Conservation (phyloP, 129 eudicot genomes). For the Artemisia tridentata region DNA sequence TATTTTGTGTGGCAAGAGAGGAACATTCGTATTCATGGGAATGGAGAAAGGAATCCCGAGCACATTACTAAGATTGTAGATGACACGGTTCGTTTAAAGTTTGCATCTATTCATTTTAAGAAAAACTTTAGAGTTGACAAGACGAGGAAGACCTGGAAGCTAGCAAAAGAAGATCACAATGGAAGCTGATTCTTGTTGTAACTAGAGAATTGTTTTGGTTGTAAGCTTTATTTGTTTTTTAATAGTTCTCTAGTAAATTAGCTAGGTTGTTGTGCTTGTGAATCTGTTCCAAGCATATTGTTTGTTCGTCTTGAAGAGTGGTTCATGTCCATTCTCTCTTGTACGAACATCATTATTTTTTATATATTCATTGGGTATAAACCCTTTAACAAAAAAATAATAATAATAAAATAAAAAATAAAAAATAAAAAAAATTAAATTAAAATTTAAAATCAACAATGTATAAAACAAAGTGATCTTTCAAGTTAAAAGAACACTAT, state of each 20-base stretch:
- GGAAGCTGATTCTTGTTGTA: no score
- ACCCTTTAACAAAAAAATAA: not conserved
- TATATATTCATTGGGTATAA: not conserved
- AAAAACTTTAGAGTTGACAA: no score
- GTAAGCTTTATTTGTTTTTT: no score
- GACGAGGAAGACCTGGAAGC: not conserved
- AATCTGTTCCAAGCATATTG: not conserved
- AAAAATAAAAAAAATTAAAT: no score
- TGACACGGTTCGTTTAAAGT: not conserved
- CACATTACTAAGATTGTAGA: not conserved
- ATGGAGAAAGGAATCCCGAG: not conserved
- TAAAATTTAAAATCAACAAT: no score
- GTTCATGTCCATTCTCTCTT: not conserved
- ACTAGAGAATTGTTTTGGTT: no score
- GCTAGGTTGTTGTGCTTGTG: not conserved
- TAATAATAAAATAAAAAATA: no score
- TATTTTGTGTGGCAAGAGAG: not conserved
- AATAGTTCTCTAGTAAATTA: no score
- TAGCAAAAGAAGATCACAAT: no score
- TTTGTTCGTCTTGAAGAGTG: not conserved
- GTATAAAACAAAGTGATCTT: no score
- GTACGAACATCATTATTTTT: not conserved
- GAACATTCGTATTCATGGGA: not conserved
- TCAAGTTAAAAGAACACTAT: no score
- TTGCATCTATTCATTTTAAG: not conserved